phyloP scores from a whole-genome alignment of 2,329 filamentous ascomycete species.

The Colletotrichum phormii region DNA sequence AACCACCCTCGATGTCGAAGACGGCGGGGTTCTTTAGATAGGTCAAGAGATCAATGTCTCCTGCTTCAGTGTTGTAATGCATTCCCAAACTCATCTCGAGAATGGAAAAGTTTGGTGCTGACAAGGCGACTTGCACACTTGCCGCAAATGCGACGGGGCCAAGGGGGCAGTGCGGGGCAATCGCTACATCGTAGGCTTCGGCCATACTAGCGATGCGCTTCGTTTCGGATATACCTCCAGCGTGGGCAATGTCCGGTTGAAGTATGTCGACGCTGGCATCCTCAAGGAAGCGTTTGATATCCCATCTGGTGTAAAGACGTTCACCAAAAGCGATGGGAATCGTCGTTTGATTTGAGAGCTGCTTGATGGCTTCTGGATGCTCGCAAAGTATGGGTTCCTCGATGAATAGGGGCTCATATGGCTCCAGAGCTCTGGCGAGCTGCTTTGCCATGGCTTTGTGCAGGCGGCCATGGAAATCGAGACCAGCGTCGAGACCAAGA shows the following conservation, averaged over 20 bases:
- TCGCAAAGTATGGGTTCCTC: slow-evolving; percentile 75
- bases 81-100: slow-evolving; percentile 79
- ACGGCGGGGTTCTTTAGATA: slow-evolving; percentile 69
- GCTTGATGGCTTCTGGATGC: slow-evolving; percentile 68
- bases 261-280: slow-evolving; percentile 72
- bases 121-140: slow-evolving; percentile 69
- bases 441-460: slow-evolving; percentile 80
- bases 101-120: slow-evolving; percentile 70
- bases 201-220: slow-evolving; percentile 72
- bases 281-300: slow-evolving; percentile 73
- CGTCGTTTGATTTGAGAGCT: slow-evolving; percentile 64
- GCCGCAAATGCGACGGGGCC: slow-evolving; percentile 76
- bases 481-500: slow-evolving; percentile 72
- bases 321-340: slow-evolving; percentile 75
- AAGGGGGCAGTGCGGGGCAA: slow-evolving; percentile 75
- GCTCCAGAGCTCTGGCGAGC: slow-evolving; percentile 70
- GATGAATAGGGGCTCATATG: slow-evolving; percentile 72
- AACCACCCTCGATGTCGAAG: slow-evolving; percentile 68
- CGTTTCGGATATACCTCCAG: slow-evolving; percentile 74
- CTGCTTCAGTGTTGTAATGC: slow-evolving; percentile 69
- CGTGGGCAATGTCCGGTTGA: slow-evolving; percentile 74
- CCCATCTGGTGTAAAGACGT: slow-evolving; percentile 73
- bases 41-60: slow-evolving; percentile 65
- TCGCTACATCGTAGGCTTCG: slow-evolving; percentile 73
- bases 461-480: slow-evolving; percentile 77